Base-by-base conservation (phyloP, 768 basidiomycete species). In the Candolleomyces eurysporus region DNA sequence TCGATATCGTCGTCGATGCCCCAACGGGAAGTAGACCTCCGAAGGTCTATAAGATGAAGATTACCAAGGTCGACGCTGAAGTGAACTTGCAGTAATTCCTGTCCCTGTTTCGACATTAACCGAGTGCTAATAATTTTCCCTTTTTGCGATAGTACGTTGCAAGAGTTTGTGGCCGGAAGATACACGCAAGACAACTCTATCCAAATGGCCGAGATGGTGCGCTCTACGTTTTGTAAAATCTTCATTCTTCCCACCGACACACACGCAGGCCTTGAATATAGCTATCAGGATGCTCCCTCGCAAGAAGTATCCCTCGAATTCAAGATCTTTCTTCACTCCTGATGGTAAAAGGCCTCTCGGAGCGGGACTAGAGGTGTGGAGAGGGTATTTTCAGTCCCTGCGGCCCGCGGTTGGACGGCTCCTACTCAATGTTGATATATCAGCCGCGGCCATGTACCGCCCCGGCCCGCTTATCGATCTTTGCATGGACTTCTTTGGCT, bases 351-450 rank as follows among this genome's bases (percentile, higher is more conserved):
- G 73, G 59, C 67, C 73, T 45, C 78, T 90, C 30, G 87, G 88
- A 0, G 68, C 68, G 0, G 91, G 91, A 0, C 75, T 93, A 1
- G 81, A 84, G 11, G 78, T 92, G 0, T 89, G 89, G 88, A 78
- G 90, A 4, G 91, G 91, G 0, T 94, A 90, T 61, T 92, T 93
- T 75, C 92, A 92, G 69, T 90, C 88, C 0, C 77, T 91, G 11
- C 80, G 91, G 5, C 90, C 91, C 0, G 82, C 84, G 0, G 79
- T 85, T 16, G 84, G 84, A 0, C 74, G 73, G 0, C 80, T 92
- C 71, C 73, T 92, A 19, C 76, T 93, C 64, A 94, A 94, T 60
- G 77, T 94, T 65, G 91, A 94, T 66, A 90, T 91, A 48, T 85
- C 87, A 0, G 91, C 91, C 0, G 90, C 87, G 0, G 82, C 87